Conservation (phyloP, 176 grass and related monocot genomes). For the Carex kokanica region DNA sequence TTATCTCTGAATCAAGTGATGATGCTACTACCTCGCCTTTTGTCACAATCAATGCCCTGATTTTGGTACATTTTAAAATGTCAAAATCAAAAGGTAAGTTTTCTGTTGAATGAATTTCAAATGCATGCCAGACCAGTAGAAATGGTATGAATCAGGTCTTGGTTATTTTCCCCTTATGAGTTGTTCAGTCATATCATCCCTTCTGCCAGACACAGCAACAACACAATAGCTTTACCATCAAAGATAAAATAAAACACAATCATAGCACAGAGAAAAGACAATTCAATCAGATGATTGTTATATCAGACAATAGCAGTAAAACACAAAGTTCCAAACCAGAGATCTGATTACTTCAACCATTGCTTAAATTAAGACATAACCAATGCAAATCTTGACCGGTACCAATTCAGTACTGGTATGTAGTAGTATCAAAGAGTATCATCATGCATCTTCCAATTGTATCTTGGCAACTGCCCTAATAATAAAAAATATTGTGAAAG, state of each 20-base stretch:
- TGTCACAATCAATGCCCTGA: slow-evolving; percentile 73
- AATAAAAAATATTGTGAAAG: background rate
- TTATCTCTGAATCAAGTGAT: slow-evolving; percentile 66
- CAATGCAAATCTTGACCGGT: background rate
- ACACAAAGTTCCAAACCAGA: background rate
- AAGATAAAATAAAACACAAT: background rate
- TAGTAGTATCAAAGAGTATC: background rate
- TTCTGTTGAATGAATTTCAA: background rate
- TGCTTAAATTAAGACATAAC: background rate
- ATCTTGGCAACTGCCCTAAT: too few species aligned
- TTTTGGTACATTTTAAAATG: background rate
- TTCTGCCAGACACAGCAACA: background rate
- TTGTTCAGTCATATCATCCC: background rate
- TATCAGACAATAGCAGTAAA: background rate
- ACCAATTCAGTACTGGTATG: background rate
- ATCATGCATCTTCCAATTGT: background rate
- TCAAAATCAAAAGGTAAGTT: background rate
- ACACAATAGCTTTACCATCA: background rate
- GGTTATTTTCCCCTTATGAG: background rate
- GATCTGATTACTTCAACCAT: background rate
- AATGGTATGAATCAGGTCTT: background rate
- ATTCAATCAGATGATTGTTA: background rate
- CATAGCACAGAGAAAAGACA: background rate
- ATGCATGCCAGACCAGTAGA: background rate
- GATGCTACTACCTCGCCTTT: slow-evolving; percentile 63